phyloP scores from a whole-genome alignment of 306 rosid species.

The Vachellia collinsii region DNA sequence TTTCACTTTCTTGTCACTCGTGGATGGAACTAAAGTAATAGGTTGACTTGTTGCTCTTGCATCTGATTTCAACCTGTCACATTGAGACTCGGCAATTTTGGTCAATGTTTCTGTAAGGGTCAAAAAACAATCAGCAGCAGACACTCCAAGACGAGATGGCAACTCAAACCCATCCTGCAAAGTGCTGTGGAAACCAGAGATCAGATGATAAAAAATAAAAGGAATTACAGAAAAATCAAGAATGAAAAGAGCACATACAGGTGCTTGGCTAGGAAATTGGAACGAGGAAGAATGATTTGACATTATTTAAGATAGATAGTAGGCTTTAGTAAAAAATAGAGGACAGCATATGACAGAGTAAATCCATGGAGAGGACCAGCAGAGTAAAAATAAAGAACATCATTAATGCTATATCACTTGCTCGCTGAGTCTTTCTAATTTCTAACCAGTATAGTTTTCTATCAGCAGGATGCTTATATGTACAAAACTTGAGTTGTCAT shows the following conservation, averaged over 20 bases:
- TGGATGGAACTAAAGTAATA: conserved; percentile 42
- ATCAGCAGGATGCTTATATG: background rate
- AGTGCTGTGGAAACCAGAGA: conserved; percentile 52
- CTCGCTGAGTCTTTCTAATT: conserved; percentile 1
- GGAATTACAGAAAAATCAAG: conserved; percentile 3
- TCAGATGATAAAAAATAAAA: conserved; percentile 31
- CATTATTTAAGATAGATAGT: conserved; percentile 5
- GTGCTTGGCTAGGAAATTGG: conserved; percentile 22
- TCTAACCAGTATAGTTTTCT: conserved; percentile 11
- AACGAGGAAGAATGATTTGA: background rate
- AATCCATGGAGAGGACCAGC: conserved; percentile 18
- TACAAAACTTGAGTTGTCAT: conserved; percentile 18
- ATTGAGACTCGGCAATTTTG: conserved; percentile 46
- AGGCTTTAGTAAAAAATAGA: background rate
- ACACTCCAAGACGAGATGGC: conserved; percentile 88
- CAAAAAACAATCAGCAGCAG: conserved; percentile 85
- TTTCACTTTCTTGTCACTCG: conserved; percentile 51
- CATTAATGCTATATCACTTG: background rate
- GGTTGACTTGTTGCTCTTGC: conserved; percentile 44
- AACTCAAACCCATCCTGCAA: conserved; percentile 85
- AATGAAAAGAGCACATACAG: conserved; percentile 9
- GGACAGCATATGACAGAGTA: conserved; percentile 12
- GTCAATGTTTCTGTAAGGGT: conserved; percentile 67
- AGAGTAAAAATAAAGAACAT: conserved; percentile 5
- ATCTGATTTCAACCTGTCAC: conserved; percentile 47